A percentile compares a stretch with the other conserved stretches of the same genome.
Conservation (phyloP, 306 rosid species). For the Pueraria montana region DNA sequence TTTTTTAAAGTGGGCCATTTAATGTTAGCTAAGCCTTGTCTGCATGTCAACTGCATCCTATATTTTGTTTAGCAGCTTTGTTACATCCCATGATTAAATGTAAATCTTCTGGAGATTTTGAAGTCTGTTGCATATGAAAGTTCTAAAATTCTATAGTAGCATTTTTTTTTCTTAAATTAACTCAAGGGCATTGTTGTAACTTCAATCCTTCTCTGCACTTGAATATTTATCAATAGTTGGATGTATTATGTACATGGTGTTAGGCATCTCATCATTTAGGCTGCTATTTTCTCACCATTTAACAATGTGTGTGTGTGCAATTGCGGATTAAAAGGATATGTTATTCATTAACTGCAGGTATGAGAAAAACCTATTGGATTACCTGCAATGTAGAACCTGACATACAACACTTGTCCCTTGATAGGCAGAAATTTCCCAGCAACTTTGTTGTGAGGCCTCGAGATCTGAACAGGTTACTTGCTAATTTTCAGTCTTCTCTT, state of each 20-base stretch:
- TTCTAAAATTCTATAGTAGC: conserved; percentile 15
- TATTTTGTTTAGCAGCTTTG: conserved; percentile 2
- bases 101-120: not conserved
- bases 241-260: conserved; percentile 29
- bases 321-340: conserved; percentile 12
- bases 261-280: conserved; percentile 11
- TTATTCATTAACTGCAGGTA: conserved; percentile 65
- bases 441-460: conserved; percentile 89
- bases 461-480: conserved; percentile 86
- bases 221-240: conserved; percentile 11
- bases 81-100: not conserved
- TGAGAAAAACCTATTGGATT: conserved; percentile 87
- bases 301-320: not conserved
- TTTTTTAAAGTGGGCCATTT: no score
- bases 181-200: not conserved
- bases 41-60: not conserved
- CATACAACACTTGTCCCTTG: conserved; percentile 87
- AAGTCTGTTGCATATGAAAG: not conserved
- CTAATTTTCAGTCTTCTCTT: conserved; percentile 92
- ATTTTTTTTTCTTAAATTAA: not conserved
- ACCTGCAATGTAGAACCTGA: conserved; percentile 93
- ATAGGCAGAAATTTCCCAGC: conserved; percentile 81
- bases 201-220: not conserved
- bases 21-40: no score
- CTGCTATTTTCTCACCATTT: conserved; percentile 36